Base-by-base conservation (phyloP, 2,329 filamentous ascomycete genomes). In the Fusarium tuaranense region DNA sequence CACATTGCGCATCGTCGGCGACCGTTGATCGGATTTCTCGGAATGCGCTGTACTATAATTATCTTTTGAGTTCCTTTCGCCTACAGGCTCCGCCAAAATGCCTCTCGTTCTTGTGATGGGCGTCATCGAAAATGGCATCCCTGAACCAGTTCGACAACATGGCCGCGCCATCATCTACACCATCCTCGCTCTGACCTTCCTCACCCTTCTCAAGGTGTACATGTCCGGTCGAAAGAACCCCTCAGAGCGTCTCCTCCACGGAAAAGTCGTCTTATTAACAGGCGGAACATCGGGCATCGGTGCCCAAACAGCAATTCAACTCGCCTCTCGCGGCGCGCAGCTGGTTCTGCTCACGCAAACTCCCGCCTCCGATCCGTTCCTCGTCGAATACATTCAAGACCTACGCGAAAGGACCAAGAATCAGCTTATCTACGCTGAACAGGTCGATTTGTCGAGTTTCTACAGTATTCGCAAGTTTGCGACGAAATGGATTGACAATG, bases 401-500 rank as follows among this genome's bases (percentile, higher is more conserved):
- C 84, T 99, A 48, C 93, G 97, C 65, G 86, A 88, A 32, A 87
- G 88, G 64, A 94, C 95, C 9, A 88, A 90, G 36, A 98, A 98
- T 84, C 88, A 95, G 68, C 88, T 99, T 80, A 94, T 99, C 77
- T 98, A 97, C 79, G 95, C 97, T 69, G 97, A 99, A 83, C 94
- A 98, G 84, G 95, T 98, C 78, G 95, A 99, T 80, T 90, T 99
- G 32, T 86, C 92, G 14, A 96, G 93, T 18, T 87, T 99, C n/a
- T 91, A 98, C 82, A 97, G 94, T 82, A 92, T 99, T 78, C 93
- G 97, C 44, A 89, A 92, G 72, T 99, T 99, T 82, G 97, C 97
- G 14, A 99, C 97, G 0, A 96, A 95, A 86, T 99, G 97, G 96
- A 95, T 99, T 75, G 96, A 99, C 83, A 98, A 98, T 82, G 90